Evolutionary conservation across 2,329 filamentous ascomycete genomes (phyloP), one percentile per base, ranked within the genome.

Genomic region (Dactylonectria macrodidyma): DNA sequence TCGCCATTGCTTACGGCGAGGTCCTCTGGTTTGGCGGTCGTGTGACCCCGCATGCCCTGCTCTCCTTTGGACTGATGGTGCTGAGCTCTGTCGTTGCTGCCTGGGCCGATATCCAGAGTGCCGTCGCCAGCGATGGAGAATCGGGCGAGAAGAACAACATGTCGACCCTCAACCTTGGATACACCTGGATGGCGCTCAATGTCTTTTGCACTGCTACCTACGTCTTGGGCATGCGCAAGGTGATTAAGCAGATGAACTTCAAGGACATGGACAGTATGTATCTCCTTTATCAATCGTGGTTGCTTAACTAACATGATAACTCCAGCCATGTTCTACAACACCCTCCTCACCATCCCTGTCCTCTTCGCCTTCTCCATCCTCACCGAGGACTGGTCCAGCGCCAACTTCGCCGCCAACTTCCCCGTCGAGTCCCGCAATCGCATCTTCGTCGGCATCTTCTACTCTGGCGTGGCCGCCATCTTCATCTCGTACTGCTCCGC

Each of bases 401-500:
- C 87, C 69, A 99, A 99, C 84, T 84, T 99, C 74, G 83, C 85
- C 74, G 90, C 88, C 82, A 98, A 98, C 87, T 99, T 99, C 85
- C 96, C 96, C 2, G 75, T 85, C 19, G 92, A 92, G 72, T 86
- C 90, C 38, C 93, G 95, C 76, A 96, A 94, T 82, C 89, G 86
- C 75, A 90, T 98, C 75, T 88, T 97, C 74, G 84, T 93, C 67
- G 93, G 95, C 78, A 98, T 98, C 93, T 84, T 98, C 77, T 93
- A 98, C 83, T 98, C 96, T 5, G 96, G 96, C 67, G 87, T 98
- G 62, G 95, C 91, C 44, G 93, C 95, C 58, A 95, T 98, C 78
- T 97, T 98, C 85, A 99, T 99, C 82, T 98, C 95, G n/a, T 99
- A 99, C 88, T 97, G 95, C 79, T 98, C 95, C 16, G 96, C 96